Evolutionary conservation across 352 stramenopile genomes (phyloP), one percentile per base, ranked within the genome.

Genomic region (Globisporangium takayamanum): DNA sequence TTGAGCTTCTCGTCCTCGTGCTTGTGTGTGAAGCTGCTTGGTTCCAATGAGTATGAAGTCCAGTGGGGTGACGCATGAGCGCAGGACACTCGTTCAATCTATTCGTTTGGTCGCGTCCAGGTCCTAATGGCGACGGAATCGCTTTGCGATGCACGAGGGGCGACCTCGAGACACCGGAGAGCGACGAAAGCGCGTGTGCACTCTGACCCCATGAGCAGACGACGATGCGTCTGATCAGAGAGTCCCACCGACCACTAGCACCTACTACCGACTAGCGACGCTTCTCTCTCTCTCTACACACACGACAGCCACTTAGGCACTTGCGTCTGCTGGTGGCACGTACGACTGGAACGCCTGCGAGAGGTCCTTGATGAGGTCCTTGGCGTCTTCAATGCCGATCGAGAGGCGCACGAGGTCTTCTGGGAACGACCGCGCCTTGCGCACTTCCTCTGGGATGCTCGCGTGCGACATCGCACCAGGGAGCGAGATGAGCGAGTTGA

Each of bases 401-500:
- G 86, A 97, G 7, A 99, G 70, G 50, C 95, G 87, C 63, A 99
- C 88, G 30, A 99, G 70, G 59, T 94, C 87, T 67, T 98, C 94
- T 39, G 93, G 88, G 67, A 99, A 96, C 14, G 92, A 83, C 8
- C 95, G 75, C 33, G 80, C 74, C 62, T 91, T 88, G 55, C 94
- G 87, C 53, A 97, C 86, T 59, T 98, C 93, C 58, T 92, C 76
- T 0, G 94, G 88, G 41, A 99, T 95, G 41, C 82, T 96, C 28
- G 92, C 91, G 76, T 99, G 96, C 8, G 96, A 98, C 95, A 98
- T 99, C 26, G 95, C 86, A 47, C 84, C 88, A 2, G 88, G 90
- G 49, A 97, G 73, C 58, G 87, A 96, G 60, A 97, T 96, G 16
- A 98, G 69, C 61, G 88, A 97, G 72, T 97, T 96, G 28, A 96